These are phyloP conservation scores for Striga asiatica DNA, from an alignment of 257 asterid genomes.

Conservation along the genomic window DNA sequence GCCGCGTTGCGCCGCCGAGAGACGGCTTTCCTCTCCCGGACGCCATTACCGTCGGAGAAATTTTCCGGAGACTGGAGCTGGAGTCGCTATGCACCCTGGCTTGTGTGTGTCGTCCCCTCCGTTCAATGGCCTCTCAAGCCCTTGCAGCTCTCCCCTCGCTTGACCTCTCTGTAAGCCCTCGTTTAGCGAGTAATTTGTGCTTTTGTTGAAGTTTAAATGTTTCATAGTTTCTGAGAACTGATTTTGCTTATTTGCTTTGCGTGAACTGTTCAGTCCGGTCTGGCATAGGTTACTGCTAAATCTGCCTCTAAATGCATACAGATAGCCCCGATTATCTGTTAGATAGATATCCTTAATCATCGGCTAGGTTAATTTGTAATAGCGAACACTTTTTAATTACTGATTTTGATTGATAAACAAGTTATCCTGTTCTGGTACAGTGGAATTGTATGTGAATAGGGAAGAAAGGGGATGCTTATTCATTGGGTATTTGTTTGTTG, in stretches of 20 bases:
- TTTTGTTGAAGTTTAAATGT: neutral
- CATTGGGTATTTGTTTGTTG: slow-evolving; percentile 8
- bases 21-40: slow-evolving; percentile 50
- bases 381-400: too few relatives aligned
- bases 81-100: slow-evolving; percentile 50
- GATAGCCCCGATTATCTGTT: neutral
- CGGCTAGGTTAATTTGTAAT: too few relatives aligned
- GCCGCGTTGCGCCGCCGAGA: slow-evolving; percentile 14
- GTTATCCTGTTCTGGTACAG: neutral
- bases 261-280: neutral
- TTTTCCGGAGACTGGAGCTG: slow-evolving; percentile 41
- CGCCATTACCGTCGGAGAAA: slow-evolving; percentile 23
- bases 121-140: slow-evolving; percentile 31
- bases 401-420: too few relatives aligned
- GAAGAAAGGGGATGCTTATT: slow-evolving; percentile 4
- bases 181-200: neutral
- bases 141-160: slow-evolving; percentile 37
- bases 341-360: too few relatives aligned
- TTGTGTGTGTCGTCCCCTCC: slow-evolving; percentile 38
- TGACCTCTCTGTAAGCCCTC: slow-evolving; percentile 54
- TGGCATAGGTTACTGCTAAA: neutral
- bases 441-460: neutral
- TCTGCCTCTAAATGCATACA: neutral
- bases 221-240: neutral
- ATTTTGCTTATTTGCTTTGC: neutral